Evolutionary conservation across 441 rosid genomes (phyloP).

Genomic region (Euphorbia celastroides): DNA sequence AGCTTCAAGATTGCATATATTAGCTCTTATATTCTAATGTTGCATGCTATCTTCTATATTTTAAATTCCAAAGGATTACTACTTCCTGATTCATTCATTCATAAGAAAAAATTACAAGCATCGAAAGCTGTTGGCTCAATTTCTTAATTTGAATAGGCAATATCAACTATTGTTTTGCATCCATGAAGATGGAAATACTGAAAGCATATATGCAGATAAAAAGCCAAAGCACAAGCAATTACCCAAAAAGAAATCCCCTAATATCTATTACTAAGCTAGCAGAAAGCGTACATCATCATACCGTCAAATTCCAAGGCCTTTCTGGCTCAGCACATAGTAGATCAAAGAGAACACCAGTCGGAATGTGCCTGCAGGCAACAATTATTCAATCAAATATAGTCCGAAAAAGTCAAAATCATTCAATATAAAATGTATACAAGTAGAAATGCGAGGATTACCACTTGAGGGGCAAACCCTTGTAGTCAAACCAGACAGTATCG

Average conservation of each 20-base stretch:
- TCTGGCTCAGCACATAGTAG: slow-evolving; percentile 78
- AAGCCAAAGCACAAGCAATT: neutral
- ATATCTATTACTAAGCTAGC: neutral
- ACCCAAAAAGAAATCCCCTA: neutral
- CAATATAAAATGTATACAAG: neutral
- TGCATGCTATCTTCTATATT: neutral
- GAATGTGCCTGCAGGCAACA: slow-evolving; percentile 57
- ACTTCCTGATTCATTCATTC: neutral
- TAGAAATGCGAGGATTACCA: slow-evolving; percentile 36
- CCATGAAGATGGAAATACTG: neutral
- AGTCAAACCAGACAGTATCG: slow-evolving; percentile 89
- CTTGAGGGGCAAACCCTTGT: slow-evolving; percentile 82
- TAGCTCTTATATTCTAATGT: neutral
- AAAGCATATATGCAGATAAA: neutral
- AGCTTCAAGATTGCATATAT: neutral
- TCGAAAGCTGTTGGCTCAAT: neutral
- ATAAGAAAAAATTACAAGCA: neutral
- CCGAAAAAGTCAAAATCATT: neutral
- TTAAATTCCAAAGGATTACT: neutral
- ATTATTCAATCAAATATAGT: neutral
- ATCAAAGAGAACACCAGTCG: slow-evolving; percentile 90
- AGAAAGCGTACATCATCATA: slow-evolving; percentile 16
- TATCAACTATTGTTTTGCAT: neutral
- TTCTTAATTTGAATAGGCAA: neutral
- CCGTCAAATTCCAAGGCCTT: slow-evolving; percentile 95